These are phyloP conservation scores for Aspergillus ochraceus DNA, from an alignment of 2,329 filamentous ascomycete genomes.

Conservation along the genomic window DNA sequence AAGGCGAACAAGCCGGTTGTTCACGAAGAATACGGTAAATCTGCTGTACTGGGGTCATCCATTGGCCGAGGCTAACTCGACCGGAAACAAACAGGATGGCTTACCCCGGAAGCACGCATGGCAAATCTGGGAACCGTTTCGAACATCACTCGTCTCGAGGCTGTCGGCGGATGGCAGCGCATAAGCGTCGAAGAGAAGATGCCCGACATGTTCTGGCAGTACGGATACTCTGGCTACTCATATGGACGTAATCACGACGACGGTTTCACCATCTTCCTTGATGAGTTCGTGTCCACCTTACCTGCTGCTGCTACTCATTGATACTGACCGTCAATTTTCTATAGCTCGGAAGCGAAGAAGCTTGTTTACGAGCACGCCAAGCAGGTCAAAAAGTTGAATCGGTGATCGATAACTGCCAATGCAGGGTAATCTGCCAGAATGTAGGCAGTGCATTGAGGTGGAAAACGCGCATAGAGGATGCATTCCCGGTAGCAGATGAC, in stretches of 20 bases:
- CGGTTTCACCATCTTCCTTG: constrained; percentile 16
- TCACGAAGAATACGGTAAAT: constrained; percentile 15
- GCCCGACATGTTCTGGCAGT: constrained; percentile 17
- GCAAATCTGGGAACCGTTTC: constrained; percentile 10
- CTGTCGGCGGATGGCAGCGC: constrained; percentile 14
- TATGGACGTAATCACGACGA: constrained; percentile 16
- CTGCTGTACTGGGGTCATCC: too few relatives aligned
- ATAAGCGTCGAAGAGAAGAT: constrained; percentile 16
- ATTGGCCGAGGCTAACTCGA: too few relatives aligned
- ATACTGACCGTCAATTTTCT: not conserved
- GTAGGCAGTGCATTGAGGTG: too few relatives aligned
- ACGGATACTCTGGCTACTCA: constrained; percentile 11
- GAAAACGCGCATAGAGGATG: too few relatives aligned
- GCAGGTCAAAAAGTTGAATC: constrained; percentile 10
- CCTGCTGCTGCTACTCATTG: not conserved
- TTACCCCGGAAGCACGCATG: constrained; percentile 8
- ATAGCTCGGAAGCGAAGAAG: constrained; percentile 11
- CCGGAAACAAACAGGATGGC: constrained; percentile 6
- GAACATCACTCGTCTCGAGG: constrained; percentile 14
- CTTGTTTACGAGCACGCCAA: constrained; percentile 14
- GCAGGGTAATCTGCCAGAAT: too few relatives aligned
- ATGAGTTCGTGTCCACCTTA: constrained; percentile 6
- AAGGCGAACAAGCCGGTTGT: constrained; percentile 11
- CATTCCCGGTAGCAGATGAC: too few relatives aligned
- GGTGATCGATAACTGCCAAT: not conserved